These are phyloP conservation scores for Paspalum vaginatum DNA, from an alignment of 176 grass and related monocot species.

Conservation along the genomic window DNA sequence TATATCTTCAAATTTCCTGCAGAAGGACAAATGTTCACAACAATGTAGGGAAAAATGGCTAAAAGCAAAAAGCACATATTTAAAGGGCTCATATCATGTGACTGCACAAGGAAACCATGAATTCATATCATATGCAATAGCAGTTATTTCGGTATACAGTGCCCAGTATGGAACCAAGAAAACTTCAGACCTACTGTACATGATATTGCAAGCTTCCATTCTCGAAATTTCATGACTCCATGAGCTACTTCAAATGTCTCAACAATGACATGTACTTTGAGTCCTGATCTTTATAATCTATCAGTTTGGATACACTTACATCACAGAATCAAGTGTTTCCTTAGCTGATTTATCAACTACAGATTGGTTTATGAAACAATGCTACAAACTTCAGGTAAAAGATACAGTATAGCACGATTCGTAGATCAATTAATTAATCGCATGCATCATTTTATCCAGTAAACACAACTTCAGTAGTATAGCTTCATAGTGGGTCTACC, in stretches of 20 bases:
- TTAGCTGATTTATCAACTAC: background rate
- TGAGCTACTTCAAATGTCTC: background rate
- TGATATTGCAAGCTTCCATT: background rate
- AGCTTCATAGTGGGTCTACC: background rate
- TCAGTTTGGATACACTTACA: background rate
- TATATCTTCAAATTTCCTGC: constrained; percentile 80
- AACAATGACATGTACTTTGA: background rate
- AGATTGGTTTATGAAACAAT: background rate
- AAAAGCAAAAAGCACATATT: background rate
- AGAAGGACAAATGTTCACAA: constrained; percentile 28
- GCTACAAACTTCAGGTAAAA: background rate
- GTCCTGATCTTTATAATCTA: background rate
- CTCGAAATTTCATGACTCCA: constrained; percentile 10
- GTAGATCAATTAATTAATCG: background rate
- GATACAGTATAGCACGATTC: background rate
- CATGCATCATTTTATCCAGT: background rate
- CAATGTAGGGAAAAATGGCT: background rate
- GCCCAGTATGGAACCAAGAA: background rate
- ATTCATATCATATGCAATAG: background rate
- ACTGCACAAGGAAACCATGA: background rate
- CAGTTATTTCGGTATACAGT: background rate
- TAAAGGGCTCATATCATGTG: constrained; percentile 11
- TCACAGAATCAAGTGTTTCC: background rate
- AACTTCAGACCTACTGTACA: constrained; percentile 8
- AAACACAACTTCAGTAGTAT: background rate